phyloP scores from a whole-genome alignment of 1,284 basidiomycete species.

The Puccinia novopanici region DNA sequence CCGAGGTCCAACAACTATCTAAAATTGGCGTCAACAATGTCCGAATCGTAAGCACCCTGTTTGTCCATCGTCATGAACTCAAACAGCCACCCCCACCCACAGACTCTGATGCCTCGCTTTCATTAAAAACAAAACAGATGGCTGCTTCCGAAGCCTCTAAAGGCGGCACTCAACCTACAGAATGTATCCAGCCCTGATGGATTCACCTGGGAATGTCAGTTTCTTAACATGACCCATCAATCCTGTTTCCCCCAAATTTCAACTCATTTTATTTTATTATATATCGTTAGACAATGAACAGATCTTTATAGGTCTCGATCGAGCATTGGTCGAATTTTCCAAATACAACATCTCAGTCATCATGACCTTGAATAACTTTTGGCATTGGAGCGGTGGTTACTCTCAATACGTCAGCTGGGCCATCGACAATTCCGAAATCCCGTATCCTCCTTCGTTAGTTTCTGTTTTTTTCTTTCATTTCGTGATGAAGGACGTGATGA shows the following conservation, averaged over 20 bases:
- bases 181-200: slow-evolving; percentile 49
- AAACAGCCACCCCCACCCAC: too few relatives aligned
- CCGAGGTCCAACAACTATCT: slow-evolving; percentile 54
- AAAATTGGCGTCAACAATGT: slow-evolving; percentile 54
- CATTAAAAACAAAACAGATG: too few relatives aligned
- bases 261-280: too few relatives aligned
- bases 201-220: slow-evolving; percentile 48
- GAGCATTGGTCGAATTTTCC: slow-evolving; percentile 53
- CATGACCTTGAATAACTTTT: slow-evolving; percentile 53
- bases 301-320: slow-evolving; percentile 54
- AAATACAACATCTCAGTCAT: slow-evolving; percentile 54
- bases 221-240: not conserved
- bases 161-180: slow-evolving; percentile 33
- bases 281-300: slow-evolving; percentile 52
- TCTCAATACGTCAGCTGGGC: slow-evolving; percentile 54
- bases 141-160: slow-evolving; percentile 44
- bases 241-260: not conserved
- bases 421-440: slow-evolving; percentile 52
- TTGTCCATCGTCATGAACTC: slow-evolving; percentile 43
- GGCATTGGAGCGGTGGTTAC: slow-evolving; percentile 47
- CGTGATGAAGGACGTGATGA: too few relatives aligned
- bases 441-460: slow-evolving; percentile 54
- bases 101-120: too few relatives aligned
- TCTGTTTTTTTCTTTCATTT: not conserved
- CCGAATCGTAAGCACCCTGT: slow-evolving; percentile 53